phyloP scores from a whole-genome alignment of 768 basidiomycete species.

The Suillus alpinus region DNA sequence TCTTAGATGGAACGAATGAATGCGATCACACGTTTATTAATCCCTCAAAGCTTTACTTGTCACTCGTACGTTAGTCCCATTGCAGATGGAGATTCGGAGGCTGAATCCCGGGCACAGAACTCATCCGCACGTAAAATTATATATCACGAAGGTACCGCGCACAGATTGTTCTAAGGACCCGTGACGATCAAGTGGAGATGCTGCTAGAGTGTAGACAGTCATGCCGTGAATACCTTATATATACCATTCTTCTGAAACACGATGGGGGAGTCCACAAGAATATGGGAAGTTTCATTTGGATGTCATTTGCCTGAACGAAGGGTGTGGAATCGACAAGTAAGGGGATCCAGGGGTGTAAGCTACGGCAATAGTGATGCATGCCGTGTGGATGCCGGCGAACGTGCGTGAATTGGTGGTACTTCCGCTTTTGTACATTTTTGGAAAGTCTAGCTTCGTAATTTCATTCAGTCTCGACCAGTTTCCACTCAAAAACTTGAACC shows the following conservation, averaged over 20 bases:
- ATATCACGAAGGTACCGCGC: background rate
- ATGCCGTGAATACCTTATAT: background rate
- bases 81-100: constrained; percentile 2
- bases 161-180: background rate
- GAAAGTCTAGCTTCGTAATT: constrained; percentile 26
- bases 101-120: background rate
- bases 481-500: constrained; percentile 22
- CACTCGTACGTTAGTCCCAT: constrained; percentile 6
- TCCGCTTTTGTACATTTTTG: constrained; percentile 21
- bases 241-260: background rate
- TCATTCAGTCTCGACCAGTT: constrained; percentile 36
- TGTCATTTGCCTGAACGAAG: background rate
- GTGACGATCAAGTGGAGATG: background rate
- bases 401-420: constrained; percentile 31
- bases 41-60: background rate
- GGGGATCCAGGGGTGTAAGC: constrained; percentile 11
- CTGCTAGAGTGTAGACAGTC: background rate
- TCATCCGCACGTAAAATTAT: background rate
- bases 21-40: constrained; percentile 12
- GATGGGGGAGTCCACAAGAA: background rate
- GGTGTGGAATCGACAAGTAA: background rate
- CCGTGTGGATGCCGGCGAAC: constrained; percentile 33
- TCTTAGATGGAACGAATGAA: constrained; percentile 77
- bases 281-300: background rate
- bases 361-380: constrained; percentile 14